Conservation (phyloP, 441 rosid genomes). For the Codiaeum variegatum region DNA sequence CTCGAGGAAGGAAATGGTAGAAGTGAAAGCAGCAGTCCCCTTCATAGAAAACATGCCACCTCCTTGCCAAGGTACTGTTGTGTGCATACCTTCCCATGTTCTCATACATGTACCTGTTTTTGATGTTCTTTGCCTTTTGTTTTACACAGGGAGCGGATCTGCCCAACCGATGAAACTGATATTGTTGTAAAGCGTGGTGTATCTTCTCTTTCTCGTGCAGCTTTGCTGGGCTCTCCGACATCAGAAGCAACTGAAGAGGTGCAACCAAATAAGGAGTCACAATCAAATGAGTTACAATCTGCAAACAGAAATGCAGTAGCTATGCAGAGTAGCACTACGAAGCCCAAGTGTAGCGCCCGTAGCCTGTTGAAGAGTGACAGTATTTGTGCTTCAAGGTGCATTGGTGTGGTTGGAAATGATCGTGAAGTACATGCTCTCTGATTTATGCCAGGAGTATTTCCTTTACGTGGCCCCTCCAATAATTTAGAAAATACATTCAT, state of each 20-base stretch:
- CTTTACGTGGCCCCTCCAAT: background rate
- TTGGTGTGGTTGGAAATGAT: constrained; percentile 41
- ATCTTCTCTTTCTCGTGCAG: constrained; percentile 38
- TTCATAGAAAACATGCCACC: constrained; percentile 73
- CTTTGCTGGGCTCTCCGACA: constrained; percentile 47
- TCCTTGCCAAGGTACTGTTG: constrained; percentile 81
- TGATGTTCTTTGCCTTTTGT: constrained; percentile 1
- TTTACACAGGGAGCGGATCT: constrained; percentile 65
- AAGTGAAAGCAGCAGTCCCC: constrained; percentile 52
- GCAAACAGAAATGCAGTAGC: constrained; percentile 29
- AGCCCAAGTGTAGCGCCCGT: constrained; percentile 44
- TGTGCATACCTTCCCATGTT: constrained; percentile 3
- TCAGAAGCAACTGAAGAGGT: constrained; percentile 26
- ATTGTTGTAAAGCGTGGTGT: constrained; percentile 32
- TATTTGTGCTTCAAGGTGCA: constrained; percentile 73
- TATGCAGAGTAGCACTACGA: constrained; percentile 36
- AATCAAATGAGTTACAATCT: constrained; percentile 33
- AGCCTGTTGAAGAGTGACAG: constrained; percentile 75
- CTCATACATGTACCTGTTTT: constrained; percentile 4
- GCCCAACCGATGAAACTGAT: constrained; percentile 43
- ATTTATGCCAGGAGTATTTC: background rate
- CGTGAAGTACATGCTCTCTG: constrained; percentile 29
- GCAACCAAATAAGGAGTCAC: constrained; percentile 24
- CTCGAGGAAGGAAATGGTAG: constrained; percentile 74
- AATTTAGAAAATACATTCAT: background rate